phyloP scores from a whole-genome alignment of 1,284 basidiomycete species.

The Heterobasidion occidentale region DNA sequence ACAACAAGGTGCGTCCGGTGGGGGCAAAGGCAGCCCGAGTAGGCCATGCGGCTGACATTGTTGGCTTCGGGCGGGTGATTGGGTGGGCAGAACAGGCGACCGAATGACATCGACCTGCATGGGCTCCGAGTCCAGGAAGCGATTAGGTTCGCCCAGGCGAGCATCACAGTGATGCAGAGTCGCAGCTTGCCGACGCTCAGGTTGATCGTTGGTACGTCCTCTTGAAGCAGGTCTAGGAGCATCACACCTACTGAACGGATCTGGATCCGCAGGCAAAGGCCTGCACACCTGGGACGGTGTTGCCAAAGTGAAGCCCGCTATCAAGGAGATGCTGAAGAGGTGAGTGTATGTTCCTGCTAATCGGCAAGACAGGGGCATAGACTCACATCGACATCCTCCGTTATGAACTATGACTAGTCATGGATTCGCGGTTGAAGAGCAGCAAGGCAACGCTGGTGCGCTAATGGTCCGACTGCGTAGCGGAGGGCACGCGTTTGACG shows the following conservation, averaged over 20 bases:
- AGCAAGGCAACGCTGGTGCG: no score
- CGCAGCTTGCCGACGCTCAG: background rate
- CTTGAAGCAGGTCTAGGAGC: background rate
- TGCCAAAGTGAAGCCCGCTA: background rate
- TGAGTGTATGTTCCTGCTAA: background rate
- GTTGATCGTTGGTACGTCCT: background rate
- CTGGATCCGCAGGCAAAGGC: constrained; percentile 13
- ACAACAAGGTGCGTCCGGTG: no score
- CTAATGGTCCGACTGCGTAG: no score
- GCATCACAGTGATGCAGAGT: background rate
- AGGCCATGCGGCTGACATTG: no score
- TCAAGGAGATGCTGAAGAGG: background rate
- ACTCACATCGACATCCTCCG: no score
- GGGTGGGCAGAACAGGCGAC: no score
- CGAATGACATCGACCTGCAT: background rate
- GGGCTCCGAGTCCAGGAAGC: background rate
- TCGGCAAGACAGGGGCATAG: no score
- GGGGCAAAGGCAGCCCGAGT: no score
- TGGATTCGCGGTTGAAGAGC: no score
- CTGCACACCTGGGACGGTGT: background rate
- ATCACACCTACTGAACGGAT: background rate
- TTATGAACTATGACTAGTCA: no score
- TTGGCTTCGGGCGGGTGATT: no score
- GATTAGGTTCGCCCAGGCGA: background rate
- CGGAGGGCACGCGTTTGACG: no score